Evolutionary conservation across 1,284 basidiomycete species (phyloP), one percentile per base, ranked within the genome.

Genomic region (Pholiota adiposa): DNA sequence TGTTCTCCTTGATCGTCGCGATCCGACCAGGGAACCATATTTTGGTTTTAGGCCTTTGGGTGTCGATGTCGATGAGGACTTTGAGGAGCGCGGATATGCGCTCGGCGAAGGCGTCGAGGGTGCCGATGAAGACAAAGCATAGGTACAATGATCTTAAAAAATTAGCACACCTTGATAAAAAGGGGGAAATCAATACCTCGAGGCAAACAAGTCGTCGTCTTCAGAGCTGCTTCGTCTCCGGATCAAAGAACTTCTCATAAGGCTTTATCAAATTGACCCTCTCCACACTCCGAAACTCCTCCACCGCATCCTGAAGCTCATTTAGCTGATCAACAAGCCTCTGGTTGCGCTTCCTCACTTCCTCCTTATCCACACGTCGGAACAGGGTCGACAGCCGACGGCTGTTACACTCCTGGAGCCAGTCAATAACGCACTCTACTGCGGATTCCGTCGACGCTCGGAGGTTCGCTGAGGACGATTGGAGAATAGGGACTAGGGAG

Each of bases 11-110:
- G 12, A 77, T 56, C 58, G 71, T 75, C 3, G 74, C 73, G 18
- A 79, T 72, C 3, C 78, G 73, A 18, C 74, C 73, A 2, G 79
- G 78, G 33, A 72, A 68, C 79, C 79, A 80, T 1, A 80, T 38
- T 18, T 76, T 63, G 9, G 73, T 68, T 29, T 68, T 67, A 12
- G 67, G 67, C 27, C 79, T 68, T 59, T 73, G 71, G 11, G 48
- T 48, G 53, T 78, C 76, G 11, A 79, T 65, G 9, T 73, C 72
- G 3, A 73, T 58, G 5, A 75, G 53, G 16, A 73, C 56, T 16
- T 62, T 56, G 31, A 79, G 61, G 5, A 79, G 60, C n/a, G 67
- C 70, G 14, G 67, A 57, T 2, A 78, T 66, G 12, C 72, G 68
- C 14, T 76, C 72, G 0, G 76, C 70, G 49, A 78, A 79, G 3